Percentiles rank a stretch among this genome's conserved stretches.
These are phyloP conservation scores for Skeletonema costatum DNA, from an alignment of 108 stramenopile genomes.

Conservation along the genomic window DNA sequence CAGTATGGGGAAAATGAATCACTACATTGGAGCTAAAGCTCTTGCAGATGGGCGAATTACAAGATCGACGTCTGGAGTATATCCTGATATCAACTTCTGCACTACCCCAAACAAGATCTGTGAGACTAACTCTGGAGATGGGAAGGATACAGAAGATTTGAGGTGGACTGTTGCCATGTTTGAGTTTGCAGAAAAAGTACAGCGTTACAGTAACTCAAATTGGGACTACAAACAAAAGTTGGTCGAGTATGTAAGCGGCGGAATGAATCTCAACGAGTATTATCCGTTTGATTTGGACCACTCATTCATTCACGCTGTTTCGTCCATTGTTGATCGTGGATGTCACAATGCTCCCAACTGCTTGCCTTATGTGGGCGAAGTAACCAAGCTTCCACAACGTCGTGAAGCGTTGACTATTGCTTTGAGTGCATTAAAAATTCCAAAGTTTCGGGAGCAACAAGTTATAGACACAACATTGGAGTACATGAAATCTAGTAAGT, in stretches of 20 bases:
- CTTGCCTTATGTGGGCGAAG: background rate
- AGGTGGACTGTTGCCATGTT: conserved; percentile 44
- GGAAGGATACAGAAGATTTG: conserved; percentile 20
- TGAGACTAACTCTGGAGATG: conserved; percentile 1
- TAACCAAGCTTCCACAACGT: conserved; percentile 13
- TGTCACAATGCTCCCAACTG: conserved; percentile 32
- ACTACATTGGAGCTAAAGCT: conserved; percentile 29
- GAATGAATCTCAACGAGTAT: conserved; percentile 32
- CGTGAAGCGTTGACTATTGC: conserved; percentile 24
- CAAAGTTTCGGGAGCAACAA: conserved; percentile 8
- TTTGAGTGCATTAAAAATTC: conserved; percentile 23
- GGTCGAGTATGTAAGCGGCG: conserved; percentile 34
- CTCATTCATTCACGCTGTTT: conserved; percentile 39
- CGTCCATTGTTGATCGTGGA: conserved; percentile 31
- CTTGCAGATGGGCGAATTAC: conserved; percentile 11
- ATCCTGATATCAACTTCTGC: conserved; percentile 19
- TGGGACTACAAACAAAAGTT: conserved; percentile 42
- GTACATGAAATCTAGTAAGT: conserved; percentile 23
- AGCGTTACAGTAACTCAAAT: conserved; percentile 10
- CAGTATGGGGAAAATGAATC: conserved; percentile 38
- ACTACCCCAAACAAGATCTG: conserved; percentile 9
- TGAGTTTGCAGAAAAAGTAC: conserved; percentile 38
- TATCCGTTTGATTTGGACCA: conserved; percentile 26
- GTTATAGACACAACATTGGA: conserved; percentile 33
- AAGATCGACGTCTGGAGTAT: conserved; percentile 19